Conservation (phyloP, 2,329 filamentous ascomycete genomes). For the Colletotrichum sp. region DNA sequence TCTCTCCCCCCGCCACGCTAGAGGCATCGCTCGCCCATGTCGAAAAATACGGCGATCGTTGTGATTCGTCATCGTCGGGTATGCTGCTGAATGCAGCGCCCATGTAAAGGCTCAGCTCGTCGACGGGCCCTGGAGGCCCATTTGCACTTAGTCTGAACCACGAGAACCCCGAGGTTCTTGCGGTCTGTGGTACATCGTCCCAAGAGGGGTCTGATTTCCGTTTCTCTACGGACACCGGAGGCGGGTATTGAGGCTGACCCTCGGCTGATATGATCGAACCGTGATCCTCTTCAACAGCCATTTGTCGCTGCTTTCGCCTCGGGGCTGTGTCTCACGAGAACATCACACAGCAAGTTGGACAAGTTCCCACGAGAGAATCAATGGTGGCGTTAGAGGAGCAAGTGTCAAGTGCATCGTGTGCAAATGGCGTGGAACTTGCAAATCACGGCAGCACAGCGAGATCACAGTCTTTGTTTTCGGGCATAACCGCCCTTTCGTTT, state of each 20-base stretch:
- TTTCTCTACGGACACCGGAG: not conserved
- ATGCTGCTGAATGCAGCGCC: constrained; percentile 15
- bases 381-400: not conserved
- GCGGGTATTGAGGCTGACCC: not conserved
- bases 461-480: not conserved
- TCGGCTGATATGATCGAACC: not conserved
- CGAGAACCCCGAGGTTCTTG: constrained; percentile 1
- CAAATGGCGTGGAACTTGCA: not conserved
- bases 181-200: not conserved
- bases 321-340: not conserved
- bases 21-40: not conserved
- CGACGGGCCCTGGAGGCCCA: constrained; percentile 7
- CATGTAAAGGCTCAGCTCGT: constrained; percentile 14
- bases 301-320: not conserved
- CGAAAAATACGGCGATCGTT: not conserved
- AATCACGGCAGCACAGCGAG: too few species aligned
- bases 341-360: too few species aligned
- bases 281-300: not conserved
- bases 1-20: not conserved
- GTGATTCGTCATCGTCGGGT: not conserved
- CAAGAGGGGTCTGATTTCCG: not conserved
- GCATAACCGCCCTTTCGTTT: not conserved
- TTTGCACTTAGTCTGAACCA: constrained; percentile 7
- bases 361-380: not conserved
- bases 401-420: not conserved